Percentiles rank a stretch among this genome's conserved stretches.
Conservation (phyloP, 2,329 filamentous ascomycete species). For the Dactylellina haptotyla region DNA sequence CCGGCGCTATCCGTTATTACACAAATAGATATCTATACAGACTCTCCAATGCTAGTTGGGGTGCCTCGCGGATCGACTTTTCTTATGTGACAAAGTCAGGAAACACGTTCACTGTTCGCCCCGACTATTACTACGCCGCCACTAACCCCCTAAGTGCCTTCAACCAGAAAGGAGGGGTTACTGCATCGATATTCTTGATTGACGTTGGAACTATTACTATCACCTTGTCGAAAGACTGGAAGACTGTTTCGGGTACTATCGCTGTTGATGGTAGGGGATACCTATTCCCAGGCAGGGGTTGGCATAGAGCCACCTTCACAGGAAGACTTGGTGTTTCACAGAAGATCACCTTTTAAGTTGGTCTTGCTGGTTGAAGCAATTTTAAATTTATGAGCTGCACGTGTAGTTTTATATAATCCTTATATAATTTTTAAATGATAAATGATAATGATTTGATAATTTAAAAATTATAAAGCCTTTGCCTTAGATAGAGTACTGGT, state of each 20-base stretch:
- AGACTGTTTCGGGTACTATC: neutral
- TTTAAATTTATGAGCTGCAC: too few species aligned
- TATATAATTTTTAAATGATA: too few species aligned
- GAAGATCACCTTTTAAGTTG: neutral
- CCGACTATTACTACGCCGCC: neutral
- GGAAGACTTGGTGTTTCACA: neutral
- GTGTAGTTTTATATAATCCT: too few species aligned
- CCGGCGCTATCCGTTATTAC: constrained; percentile 14
- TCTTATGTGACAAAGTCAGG: neutral
- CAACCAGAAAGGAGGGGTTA: neutral
- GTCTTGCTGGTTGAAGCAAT: too few species aligned
- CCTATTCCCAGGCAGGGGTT: neutral
- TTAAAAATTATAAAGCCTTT: too few species aligned
- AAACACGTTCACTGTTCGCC: neutral
- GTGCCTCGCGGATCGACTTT: neutral
- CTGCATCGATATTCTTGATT: neutral
- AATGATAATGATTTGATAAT: too few species aligned
- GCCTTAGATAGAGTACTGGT: too few species aligned
- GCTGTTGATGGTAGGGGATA: neutral
- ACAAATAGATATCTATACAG: constrained; percentile 22
- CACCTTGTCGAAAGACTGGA: neutral
- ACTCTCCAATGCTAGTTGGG: neutral
- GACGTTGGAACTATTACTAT: neutral
- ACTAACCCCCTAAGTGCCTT: constrained; percentile 7
- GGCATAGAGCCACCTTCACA: neutral